Evolutionary conservation across 2,329 filamentous ascomycete species (phyloP), one percentile per base, ranked within the genome.

Genomic region (Ophiobolus disseminans): DNA sequence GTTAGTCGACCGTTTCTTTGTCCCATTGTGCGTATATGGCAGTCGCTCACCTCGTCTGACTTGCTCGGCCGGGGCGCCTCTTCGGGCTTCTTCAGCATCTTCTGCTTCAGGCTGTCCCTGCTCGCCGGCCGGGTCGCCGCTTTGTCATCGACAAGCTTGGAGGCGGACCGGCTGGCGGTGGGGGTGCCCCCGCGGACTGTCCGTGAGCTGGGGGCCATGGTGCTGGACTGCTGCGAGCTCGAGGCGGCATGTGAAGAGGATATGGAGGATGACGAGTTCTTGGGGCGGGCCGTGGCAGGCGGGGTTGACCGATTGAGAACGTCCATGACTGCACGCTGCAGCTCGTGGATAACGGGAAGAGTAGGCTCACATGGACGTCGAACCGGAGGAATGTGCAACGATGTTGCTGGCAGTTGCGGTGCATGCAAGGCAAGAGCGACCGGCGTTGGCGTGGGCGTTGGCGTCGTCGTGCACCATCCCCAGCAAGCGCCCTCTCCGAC

Each of bases 71-170:
- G 64, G 21, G 62, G 57, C 9, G 48, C 40, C 14, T 73, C 72
- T n/a, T 72, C 70, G 37, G 52, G 41, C 51, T 68, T 70, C 59
- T 66, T 69, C 35, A 53, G 45, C 60, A 65, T 64, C 62, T 73
- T 73, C 53, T 69, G 65, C 58, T 66, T 71, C 40, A 74, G 70
- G 65, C 70, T 73, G 61, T 73, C 69, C 45, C 66, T 73, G 61
- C 70, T 73, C 30, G 69, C 57, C 9, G 69, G 62, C 32, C 70
- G 65, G 20, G 60, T 47, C 26, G 66, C 63, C 40, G 60, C 62
- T 30, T 72, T 65, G 40, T 50, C 55, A 25, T 70, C 67, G 50
- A 43, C 55, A 28, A 63, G 61, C 55, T 71, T 68, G 25, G 59
- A 51, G 16, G 68, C 53, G 14, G 68, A 60, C 7, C 62, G 65